A percentile compares a stretch with the other conserved stretches of the same genome.
Conservation (phyloP, 371 early-diverging fungal genomes). For the Lichtheimia ramosa region DNA sequence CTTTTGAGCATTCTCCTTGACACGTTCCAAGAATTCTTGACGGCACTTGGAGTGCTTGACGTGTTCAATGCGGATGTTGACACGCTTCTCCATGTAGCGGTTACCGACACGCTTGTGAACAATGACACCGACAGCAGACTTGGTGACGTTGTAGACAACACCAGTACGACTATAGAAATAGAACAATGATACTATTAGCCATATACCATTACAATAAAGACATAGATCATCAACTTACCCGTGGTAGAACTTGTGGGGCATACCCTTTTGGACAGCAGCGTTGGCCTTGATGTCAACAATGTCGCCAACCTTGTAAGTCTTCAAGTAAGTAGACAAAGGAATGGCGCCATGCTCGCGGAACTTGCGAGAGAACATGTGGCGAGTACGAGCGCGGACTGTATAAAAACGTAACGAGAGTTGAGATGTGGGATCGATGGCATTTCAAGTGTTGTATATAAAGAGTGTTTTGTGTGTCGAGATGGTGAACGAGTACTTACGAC, state of each 20-base stretch:
- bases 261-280: slow-evolving; percentile 98
- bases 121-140: slow-evolving; percentile 97
- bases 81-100: slow-evolving; percentile 98
- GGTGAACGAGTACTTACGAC: slow-evolving; percentile 52
- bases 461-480: neutral
- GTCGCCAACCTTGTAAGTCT: slow-evolving; percentile 88
- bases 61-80: slow-evolving; percentile 99
- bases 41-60: slow-evolving; percentile 99
- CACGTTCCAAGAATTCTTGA: slow-evolving; percentile 97
- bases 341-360: slow-evolving; percentile 95
- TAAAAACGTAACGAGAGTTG: neutral
- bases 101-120: slow-evolving; percentile 98
- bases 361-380: slow-evolving; percentile 97
- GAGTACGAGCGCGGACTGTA: slow-evolving; percentile 93
- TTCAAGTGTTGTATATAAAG: slow-evolving; percentile 1
- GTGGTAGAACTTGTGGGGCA: slow-evolving; percentile 99
- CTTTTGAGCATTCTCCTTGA: slow-evolving; percentile 89
- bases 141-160: slow-evolving; percentile 98
- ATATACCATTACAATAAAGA: neutral
- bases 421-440: slow-evolving; percentile 3
- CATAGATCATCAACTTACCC: slow-evolving; percentile 62
- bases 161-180: slow-evolving; percentile 82
- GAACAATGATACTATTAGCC: too few relatives aligned
- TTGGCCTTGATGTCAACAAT: slow-evolving; percentile 46
- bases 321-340: slow-evolving; percentile 95